Evolutionary conservation across 2,329 filamentous ascomycete genomes (phyloP), one percentile per base, ranked within the genome.

Genomic region (Hypoxylon sp.): DNA sequence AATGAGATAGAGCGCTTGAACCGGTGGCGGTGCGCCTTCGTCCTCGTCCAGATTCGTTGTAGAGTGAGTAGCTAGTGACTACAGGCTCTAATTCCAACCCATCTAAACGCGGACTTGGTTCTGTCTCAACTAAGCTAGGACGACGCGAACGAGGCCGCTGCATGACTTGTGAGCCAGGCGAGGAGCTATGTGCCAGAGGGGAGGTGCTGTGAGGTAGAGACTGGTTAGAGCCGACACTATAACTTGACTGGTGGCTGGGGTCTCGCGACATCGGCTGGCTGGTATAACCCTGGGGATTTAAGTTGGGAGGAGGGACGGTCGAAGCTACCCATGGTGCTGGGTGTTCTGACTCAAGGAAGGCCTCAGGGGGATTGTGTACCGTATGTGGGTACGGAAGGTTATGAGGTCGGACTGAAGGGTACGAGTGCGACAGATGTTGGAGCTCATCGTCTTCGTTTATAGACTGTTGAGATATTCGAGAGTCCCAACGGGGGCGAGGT

Each of bases 201-300:
- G 34, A 40, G 27, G 40, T 20, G 17, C 35, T 31, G 31, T 30
- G 30, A 26, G 41, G 35, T 15, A 45, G 29, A 8, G 52, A 52
- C 32, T 36, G 47, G 7, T 40, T 59, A 7, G 69, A 71, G 13
- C 58, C 57, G n/a, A 59, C 61, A 41, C 62, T 62, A 5, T 60
- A 61, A 36, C 63, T 65, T 0, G 74, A 74, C 41, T 76, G 71
- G 7, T 70, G 67, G 30, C 77, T 78, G 0, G 71, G 60, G 51
- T 78, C 67, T 3, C 78, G 74, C 1, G 75, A 76, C 75, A 81
- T 78, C 4, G 78, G 78, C 52, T 78, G 73, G 5, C 76, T 78
- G 17, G 73, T 71, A 60, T 80, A 79, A 3, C 76, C 76, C 13
- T 69, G 62, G 0, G 65, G 63, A 1, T 59, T 57, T 23, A 62